Conservation (phyloP, 2,329 filamentous ascomycete genomes). For the Dactylella cylindrospora region DNA sequence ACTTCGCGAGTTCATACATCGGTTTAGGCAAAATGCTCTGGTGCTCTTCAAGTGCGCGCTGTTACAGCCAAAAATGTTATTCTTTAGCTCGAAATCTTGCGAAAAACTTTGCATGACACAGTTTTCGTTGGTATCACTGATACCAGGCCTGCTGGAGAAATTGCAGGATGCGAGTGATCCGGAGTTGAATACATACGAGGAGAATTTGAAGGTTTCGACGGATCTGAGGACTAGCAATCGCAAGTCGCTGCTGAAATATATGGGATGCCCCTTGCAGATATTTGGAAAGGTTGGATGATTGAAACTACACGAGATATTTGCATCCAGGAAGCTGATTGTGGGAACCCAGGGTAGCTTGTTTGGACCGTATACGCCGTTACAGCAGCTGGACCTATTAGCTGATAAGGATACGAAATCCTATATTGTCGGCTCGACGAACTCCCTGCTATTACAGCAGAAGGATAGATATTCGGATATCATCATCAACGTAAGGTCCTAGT, state of each 20-base stretch:
- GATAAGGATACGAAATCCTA: constrained; percentile 96
- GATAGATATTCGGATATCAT: constrained; percentile 95
- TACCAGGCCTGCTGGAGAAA: constrained; percentile 85
- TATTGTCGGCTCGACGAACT: constrained; percentile 95
- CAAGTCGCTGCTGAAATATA: constrained; percentile 83
- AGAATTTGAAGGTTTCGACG: constrained; percentile 72
- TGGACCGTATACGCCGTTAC: constrained; percentile 92
- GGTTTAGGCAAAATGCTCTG: constrained; percentile 92
- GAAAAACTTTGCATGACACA: constrained; percentile 97
- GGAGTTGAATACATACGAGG: constrained; percentile 81
- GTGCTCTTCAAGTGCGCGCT: constrained; percentile 92
- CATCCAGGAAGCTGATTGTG: constrained; percentile 14
- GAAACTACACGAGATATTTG: not conserved
- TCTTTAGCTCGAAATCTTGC: constrained; percentile 87
- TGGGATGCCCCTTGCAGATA: constrained; percentile 90
- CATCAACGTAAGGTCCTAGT: constrained; percentile 65
- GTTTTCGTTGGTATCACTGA: constrained; percentile 91
- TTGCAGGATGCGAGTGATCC: constrained; percentile 95
- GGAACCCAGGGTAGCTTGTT: constrained; percentile 76
- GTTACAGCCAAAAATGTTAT: constrained; percentile 97
- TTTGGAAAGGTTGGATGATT: constrained; percentile 72
- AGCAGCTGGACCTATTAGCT: constrained; percentile 90
- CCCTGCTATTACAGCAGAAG: constrained; percentile 85
- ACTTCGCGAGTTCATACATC: constrained; percentile 84
- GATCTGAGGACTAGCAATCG: constrained; percentile 90